phyloP scores from a whole-genome alignment of 768 basidiomycete genomes.

The Boletus rufocinnamomeus region DNA sequence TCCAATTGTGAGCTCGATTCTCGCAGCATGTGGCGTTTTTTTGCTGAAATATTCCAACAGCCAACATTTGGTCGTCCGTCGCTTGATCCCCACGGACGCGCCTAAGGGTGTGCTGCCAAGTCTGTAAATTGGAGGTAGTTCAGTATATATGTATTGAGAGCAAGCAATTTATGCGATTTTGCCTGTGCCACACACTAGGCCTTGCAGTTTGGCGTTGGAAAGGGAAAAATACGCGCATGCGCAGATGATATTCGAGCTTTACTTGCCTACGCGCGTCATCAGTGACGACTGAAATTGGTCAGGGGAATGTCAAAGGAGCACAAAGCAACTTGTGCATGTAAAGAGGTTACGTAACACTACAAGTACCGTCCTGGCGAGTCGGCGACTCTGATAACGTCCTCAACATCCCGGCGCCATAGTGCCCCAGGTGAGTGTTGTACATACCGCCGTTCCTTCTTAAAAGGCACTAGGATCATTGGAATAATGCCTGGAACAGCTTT shows the following conservation, averaged over 20 bases:
- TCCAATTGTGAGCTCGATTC: conserved; percentile 27
- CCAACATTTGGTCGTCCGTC: conserved; percentile 29
- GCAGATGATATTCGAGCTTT: background rate
- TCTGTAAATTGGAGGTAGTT: background rate
- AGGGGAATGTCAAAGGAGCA: too few species aligned
- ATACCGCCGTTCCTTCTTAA: background rate
- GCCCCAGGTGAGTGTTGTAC: background rate
- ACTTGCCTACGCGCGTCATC: background rate
- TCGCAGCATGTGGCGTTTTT: background rate
- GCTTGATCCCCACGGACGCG: conserved; percentile 32
- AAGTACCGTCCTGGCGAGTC: too few species aligned
- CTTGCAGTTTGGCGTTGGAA: too few species aligned
- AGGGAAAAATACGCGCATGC: background rate
- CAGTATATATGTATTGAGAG: background rate
- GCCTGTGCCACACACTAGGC: background rate
- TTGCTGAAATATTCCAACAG: conserved; percentile 20
- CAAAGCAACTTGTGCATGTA: too few species aligned
- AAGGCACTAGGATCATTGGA: background rate
- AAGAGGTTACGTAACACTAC: too few species aligned
- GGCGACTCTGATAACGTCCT: too few species aligned
- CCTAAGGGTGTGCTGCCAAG: conserved; percentile 4
- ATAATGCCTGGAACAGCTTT: conserved; percentile 35
- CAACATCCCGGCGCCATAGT: too few species aligned
- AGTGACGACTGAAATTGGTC: too few species aligned
- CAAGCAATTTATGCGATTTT: background rate